These are phyloP conservation scores for Filobasidium uniguttulatum DNA, from an alignment of 1,284 basidiomycete species.

Conservation along the genomic window DNA sequence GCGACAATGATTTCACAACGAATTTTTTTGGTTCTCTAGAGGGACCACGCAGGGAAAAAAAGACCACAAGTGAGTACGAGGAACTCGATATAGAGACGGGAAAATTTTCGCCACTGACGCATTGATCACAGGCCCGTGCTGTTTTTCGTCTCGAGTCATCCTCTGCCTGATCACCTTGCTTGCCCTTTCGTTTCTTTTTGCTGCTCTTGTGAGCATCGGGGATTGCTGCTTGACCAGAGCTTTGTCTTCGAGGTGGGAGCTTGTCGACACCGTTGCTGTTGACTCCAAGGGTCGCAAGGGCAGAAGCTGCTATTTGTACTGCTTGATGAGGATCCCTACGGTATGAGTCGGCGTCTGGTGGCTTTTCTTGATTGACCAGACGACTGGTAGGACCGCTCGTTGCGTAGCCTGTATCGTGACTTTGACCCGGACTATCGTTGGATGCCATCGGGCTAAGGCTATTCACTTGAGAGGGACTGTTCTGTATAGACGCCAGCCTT, in stretches of 20 bases:
- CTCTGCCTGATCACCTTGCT: not conserved
- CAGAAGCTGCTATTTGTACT: not conserved
- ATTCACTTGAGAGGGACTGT: no score
- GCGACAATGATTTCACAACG: constrained; percentile 38
- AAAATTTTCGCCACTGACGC: constrained; percentile 22
- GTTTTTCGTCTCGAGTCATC: constrained; percentile 21
- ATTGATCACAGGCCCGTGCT: constrained; percentile 36
- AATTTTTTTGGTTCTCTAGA: constrained; percentile 86
- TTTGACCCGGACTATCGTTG: no score
- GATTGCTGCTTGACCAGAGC: not conserved
- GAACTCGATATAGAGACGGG: no score
- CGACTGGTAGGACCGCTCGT: no score
- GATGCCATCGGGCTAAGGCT: no score
- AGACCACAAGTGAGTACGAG: not conserved
- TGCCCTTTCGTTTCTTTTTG: constrained; percentile 5
- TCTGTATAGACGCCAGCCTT: not conserved
- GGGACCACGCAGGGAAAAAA: constrained; percentile 12
- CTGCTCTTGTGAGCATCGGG: not conserved
- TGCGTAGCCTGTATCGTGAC: no score
- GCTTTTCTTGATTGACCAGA: no score
- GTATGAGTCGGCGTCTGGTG: no score
- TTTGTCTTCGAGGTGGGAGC: not conserved
- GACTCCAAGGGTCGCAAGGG: not conserved
- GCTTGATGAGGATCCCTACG: not conserved
- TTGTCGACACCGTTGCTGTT: not conserved